phyloP scores from a whole-genome alignment of 306 rosid genomes.

The Cicer cuneatum region DNA sequence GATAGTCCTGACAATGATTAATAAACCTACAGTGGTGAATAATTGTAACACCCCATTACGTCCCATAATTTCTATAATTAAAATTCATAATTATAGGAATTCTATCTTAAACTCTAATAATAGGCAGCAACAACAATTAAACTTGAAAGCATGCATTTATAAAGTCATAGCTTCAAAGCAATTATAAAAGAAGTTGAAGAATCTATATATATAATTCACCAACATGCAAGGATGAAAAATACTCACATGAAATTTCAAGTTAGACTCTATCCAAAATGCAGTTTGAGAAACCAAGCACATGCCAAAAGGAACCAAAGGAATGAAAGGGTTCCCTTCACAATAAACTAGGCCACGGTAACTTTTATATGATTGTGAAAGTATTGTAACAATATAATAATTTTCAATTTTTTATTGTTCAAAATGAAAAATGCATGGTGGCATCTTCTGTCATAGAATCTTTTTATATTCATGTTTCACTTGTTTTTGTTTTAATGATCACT shows the following conservation, averaged over 20 bases:
- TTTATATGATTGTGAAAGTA: conserved; percentile 16
- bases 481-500: background rate
- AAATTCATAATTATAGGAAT: no score
- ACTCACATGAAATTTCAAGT: conserved; percentile 14
- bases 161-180: background rate
- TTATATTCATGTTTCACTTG: background rate
- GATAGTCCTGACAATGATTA: no score
- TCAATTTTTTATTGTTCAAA: background rate
- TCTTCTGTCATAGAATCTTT: background rate
- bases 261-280: conserved; percentile 32
- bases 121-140: no score
- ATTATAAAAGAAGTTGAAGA: conserved; percentile 13
- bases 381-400: background rate
- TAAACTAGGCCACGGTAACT: background rate
- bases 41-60: no score
- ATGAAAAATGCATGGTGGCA: conserved; percentile 17
- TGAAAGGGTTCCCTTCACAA: background rate
- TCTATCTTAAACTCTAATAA: no score
- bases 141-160: background rate
- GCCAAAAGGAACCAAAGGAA: conserved; percentile 12
- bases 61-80: no score
- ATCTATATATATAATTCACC: background rate
- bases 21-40: no score
- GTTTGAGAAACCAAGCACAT: conserved; percentile 34
- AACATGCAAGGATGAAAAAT: background rate